Base-by-base conservation (phyloP, 169 alveolate genomes). In the Eimeria acervulina region DNA sequence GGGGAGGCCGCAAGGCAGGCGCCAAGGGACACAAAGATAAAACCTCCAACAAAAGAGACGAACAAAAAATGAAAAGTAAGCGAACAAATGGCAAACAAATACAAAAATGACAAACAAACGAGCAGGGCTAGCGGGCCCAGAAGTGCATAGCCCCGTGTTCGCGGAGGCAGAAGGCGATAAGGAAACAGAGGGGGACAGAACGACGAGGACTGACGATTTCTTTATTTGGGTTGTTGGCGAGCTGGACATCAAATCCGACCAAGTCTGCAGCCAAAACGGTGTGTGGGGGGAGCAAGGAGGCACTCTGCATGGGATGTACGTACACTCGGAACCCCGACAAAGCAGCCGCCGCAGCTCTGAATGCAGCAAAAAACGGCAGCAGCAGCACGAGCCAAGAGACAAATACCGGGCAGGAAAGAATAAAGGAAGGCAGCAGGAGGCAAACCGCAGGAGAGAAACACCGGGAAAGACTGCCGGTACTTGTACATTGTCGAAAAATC, bases 261-360 rank as follows among this genome's bases (percentile, higher is more conserved):
- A 42, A 51, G 4, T 44, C 70, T 40, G 90, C 90, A 42, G 90
- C 90, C 90, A 80, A 44, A 42, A 47, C 44, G 90, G 44, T 40
- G 44, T 80, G 47, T n/a, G 90, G 90, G 0, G 70, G 70, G n/a
- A 80, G 66, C 44, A 47, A 6, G 66, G 70, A 47, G 40, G 19
- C 42, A 70, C 90, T 80, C 66, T 80, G 70, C 90, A 19, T 80
- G 66, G 36, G 66, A 23, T 80, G 68, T 47, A 80, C 90, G 66
- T 42, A 80, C 21, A 44, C 42, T 31, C n/a, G 70, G 21, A 15
- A 47, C 6, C 70, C 90, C 44, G 90, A 28, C 68, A 44, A 19
- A 26, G 90, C 66, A 51, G 44, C 17, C 7, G 90, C 90, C 12
- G 90, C 90, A n/a, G 59, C 55, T 47, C 90, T 80, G 90, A 15